These are phyloP conservation scores for Chara braunii DNA, from an alignment of 139 green algal genomes.

Conservation along the genomic window DNA sequence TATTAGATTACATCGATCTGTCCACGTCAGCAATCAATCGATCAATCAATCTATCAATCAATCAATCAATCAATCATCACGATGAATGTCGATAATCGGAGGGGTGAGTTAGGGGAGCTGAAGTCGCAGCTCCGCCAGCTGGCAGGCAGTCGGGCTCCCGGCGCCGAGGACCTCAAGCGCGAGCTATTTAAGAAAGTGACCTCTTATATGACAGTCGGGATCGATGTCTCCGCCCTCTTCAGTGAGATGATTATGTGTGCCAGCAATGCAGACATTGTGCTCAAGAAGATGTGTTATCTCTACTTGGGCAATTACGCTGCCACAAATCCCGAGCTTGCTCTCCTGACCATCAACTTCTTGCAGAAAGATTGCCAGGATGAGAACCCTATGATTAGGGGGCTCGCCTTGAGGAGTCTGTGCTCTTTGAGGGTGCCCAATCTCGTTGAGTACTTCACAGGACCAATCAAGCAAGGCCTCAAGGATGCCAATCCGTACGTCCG, in stretches of 20 bases:
- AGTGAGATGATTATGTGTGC: conserved; percentile 49
- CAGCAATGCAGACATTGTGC: conserved; percentile 61
- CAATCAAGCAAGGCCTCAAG: conserved; percentile 18
- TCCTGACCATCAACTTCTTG: conserved; percentile 81
- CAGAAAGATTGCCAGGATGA: conserved; percentile 62
- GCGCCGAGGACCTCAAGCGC: conserved; percentile 46
- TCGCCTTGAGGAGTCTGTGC: conserved; percentile 83
- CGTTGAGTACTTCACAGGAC: conserved; percentile 85
- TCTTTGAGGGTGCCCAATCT: conserved; percentile 82
- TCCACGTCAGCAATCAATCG: too few relatives aligned
- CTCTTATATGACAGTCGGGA: conserved; percentile 82
- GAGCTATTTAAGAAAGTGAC: conserved; percentile 78
- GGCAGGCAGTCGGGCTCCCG: conserved; percentile 31
- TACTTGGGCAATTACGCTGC: conserved; percentile 45
- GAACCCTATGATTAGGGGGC: conserved; percentile 84
- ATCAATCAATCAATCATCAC: too few relatives aligned
- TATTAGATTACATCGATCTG: too few relatives aligned
- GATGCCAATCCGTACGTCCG: conserved; percentile 82
- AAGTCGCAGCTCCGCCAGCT: conserved; percentile 31
- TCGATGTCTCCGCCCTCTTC: conserved; percentile 90
- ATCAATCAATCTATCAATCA: too few relatives aligned
- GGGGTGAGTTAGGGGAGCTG: conserved; percentile 33
- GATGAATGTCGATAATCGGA: conserved; percentile 39
- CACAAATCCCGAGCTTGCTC: conserved; percentile 66
- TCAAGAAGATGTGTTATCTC: conserved; percentile 98